Base-by-base conservation (phyloP, 2,329 filamentous ascomycete genomes). In the Colletotrichum endophyticum region DNA sequence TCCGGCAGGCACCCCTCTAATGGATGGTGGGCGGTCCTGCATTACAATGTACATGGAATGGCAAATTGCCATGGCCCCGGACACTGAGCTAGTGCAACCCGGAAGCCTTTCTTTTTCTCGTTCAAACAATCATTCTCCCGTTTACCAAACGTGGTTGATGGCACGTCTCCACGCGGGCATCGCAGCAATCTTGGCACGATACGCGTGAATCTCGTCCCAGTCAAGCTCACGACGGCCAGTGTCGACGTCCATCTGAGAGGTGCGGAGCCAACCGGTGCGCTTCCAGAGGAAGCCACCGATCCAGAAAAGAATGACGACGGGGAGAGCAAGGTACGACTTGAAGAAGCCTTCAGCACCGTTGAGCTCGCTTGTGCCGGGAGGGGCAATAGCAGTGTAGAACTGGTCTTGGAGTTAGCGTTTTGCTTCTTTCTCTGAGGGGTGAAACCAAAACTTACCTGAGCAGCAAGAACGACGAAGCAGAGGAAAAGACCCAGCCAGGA, bases 191-290 rank as follows among this genome's bases (percentile, higher is more conserved):
- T 86, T 81, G 39, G 86, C 88, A 34, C 88, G 87, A 80, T 89
- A 87, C n/a, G 85, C 88, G 82, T 93, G 89, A 83, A 93, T 92
- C 61, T 86, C 85, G 12, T 93, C 91, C 91, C 91, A 94, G 82
- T 94, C 90, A 70, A 93, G 88, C 83, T 91, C 89, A 75, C 92
- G 89, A 53, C 92, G 89, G 78, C 92, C 93, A 44, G 88, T 89
- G 81, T 95, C 92, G 72, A 95, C 88, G 79, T 95, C 93, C 75
- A 95, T 94, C 79, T 94, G 85, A n/a, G 87, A 84, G 4, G 90
- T 83, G n/a, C 82, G 88, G 70, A 93, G 86, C 91, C 91, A 94
- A 28, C 89, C 89, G 16, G 86, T 83, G 44, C 91, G 86, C 88
- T 95, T 95, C 93, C 92, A 94, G 78, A 90, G 8, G 81, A 89